Evolutionary conservation across 495 filamentous ascomycete genomes (phyloP), one percentile per base, ranked within the genome.

Genomic region (Penicillium nucicola): DNA sequence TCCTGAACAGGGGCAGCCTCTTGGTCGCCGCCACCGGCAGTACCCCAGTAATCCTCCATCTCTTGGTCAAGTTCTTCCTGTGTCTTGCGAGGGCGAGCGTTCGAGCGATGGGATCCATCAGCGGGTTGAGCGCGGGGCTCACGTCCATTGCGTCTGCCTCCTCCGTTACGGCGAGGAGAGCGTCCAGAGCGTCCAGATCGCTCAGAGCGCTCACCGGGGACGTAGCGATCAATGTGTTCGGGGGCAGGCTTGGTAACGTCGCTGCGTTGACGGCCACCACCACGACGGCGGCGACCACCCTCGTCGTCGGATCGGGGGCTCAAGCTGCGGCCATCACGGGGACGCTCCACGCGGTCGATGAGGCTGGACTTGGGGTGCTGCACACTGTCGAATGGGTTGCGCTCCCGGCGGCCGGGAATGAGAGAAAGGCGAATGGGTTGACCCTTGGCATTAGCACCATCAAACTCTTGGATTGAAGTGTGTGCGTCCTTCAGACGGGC

Each of bases 21-120:
- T 36, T 52, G 34, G 23, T 40, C 33, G 11, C 44, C 31, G 32
- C 47, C 66, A 18, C 67, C 45, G 30, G 69, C 62, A 20, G 65
- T 64, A 31, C 79, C 78, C 76, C 88, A 97, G 69, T 97, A 97
- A 61, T 96, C 89, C 30, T 84, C 91, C 92, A 97, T 97, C 73
- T 97, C 92, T 31, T 87, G 85, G 62, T 97, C 92, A 33, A 97
- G 74, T 62, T 97, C 88, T 57, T 95, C 89, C 42, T 90, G 87
- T 5, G 92, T 96, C 81, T 96, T 96, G 65, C 82, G 86, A 2
- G 85, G 86, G 42, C 92, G 79, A 20, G 68, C 74, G 36, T 83
- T 82, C 48, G 56, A 67, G 41, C 65, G 70, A 44, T 65, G 72
- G 39, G 68, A 35, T 63, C 67, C 54, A 62, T 62, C 64, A 62